A percentile compares a stretch with the other conserved stretches of the same genome.
Evolutionary conservation across 2,329 filamentous ascomycete species (phyloP).

Genomic region (Daldinia eschscholtzii): DNA sequence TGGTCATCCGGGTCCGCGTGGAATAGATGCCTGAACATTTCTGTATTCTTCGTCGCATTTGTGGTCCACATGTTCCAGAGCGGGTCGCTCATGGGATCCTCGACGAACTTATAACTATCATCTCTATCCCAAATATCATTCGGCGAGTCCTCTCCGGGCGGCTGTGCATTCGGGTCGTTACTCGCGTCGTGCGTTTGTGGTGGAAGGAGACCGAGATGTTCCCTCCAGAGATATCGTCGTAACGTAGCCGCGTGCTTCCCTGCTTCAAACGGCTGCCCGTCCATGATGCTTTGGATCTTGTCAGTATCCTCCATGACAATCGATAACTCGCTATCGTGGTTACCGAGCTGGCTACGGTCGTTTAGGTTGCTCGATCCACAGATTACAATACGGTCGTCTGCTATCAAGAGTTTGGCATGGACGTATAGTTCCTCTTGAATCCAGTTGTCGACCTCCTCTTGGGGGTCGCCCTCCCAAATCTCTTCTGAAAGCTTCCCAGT

Average conservation of each 20-base stretch:
- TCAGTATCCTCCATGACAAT: constrained; percentile 90
- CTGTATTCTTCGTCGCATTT: constrained; percentile 77
- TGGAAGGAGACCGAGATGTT: constrained; percentile 86
- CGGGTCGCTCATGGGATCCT: constrained; percentile 76
- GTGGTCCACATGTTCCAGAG: constrained; percentile 77
- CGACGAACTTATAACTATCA: constrained; percentile 73
- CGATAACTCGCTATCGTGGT: constrained; percentile 90
- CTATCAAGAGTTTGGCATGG: constrained; percentile 90
- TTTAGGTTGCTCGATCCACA: constrained; percentile 93
- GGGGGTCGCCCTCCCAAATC: constrained; percentile 78
- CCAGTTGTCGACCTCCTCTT: constrained; percentile 87
- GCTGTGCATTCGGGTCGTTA: constrained; percentile 79
- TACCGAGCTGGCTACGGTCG: constrained; percentile 87
- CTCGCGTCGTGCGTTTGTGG: constrained; percentile 77
- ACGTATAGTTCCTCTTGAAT: constrained; percentile 97
- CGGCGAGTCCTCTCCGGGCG: constrained; percentile 73
- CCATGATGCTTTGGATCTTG: constrained; percentile 78
- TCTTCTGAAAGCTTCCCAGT: constrained; percentile 74
- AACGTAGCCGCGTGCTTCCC: constrained; percentile 86
- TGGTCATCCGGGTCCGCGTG: constrained; percentile 91
- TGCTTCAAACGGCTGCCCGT: constrained; percentile 80
- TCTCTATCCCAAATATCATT: constrained; percentile 74
- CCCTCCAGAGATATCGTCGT: constrained; percentile 86
- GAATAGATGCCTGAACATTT: constrained; percentile 82
- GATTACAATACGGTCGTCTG: constrained; percentile 86